Conservation (phyloP, 305 asterid species). For the Fraxinus floribunda region DNA sequence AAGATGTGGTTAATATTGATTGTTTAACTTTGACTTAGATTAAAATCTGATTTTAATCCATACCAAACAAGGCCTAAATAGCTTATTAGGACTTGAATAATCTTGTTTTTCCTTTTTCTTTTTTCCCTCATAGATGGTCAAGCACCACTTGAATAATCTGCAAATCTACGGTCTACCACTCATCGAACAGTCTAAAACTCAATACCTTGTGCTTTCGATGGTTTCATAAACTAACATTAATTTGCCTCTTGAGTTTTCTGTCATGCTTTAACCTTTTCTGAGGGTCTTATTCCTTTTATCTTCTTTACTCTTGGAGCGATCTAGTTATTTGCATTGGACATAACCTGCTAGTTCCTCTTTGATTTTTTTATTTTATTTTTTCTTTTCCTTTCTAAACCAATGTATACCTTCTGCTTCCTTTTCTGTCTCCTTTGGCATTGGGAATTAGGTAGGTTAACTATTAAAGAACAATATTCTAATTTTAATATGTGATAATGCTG, state of each 20-base stretch:
- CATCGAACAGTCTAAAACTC: neutral
- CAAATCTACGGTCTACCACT: neutral
- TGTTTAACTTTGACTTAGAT: no score
- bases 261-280: neutral
- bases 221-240: neutral
- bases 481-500: neutral
- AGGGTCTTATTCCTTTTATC: neutral
- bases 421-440: neutral
- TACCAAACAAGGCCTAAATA: neutral
- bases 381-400: neutral
- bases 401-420: neutral
- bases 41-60: no score
- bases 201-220: neutral
- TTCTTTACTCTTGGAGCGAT: neutral
- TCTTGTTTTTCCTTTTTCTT: constrained; percentile 2
- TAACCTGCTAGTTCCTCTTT: neutral
- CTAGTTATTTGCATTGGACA: neutral
- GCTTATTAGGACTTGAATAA: constrained; percentile 2
- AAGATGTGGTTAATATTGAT: no score
- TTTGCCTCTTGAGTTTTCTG: neutral
- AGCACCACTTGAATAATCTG: neutral
- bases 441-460: neutral
- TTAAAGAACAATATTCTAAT: neutral
- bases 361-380: neutral
- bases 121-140: neutral